Conservation (phyloP, 257 asterid genomes). For the Linderniella brevidens region DNA sequence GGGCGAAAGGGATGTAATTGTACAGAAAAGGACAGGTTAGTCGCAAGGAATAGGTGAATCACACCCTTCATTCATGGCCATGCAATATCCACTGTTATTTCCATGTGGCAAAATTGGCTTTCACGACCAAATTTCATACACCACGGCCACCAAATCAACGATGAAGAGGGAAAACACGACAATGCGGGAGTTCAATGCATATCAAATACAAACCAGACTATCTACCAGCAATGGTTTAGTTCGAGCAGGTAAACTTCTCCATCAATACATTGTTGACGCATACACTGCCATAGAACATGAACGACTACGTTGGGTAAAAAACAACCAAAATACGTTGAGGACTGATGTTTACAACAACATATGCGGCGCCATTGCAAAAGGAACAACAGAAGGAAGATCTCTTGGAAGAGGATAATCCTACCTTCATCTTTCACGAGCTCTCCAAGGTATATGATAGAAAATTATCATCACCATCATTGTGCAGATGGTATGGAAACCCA, state of each 20-base stretch:
- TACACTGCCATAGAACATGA: not conserved
- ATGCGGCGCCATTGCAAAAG: not conserved
- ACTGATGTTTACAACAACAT: not conserved
- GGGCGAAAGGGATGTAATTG: too few species aligned
- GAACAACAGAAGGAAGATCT: not conserved
- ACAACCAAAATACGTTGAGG: not conserved
- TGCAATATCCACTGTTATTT: not conserved
- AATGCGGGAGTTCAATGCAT: not conserved
- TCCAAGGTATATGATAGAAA: slow-evolving; percentile 5
- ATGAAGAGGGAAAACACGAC: not conserved
- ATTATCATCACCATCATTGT: slow-evolving; percentile 3
- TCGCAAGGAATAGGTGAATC: not conserved
- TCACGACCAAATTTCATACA: not conserved
- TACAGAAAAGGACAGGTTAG: too few species aligned
- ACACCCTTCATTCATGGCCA: not conserved
- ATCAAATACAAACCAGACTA: too few species aligned
- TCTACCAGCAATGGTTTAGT: too few species aligned
- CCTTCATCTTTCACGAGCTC: not conserved
- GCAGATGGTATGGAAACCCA: slow-evolving; percentile 3
- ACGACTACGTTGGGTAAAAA: not conserved
- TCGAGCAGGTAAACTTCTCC: too few species aligned
- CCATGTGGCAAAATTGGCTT: not conserved
- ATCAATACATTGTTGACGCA: not conserved
- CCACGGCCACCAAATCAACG: not conserved
- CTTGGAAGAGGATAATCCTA: not conserved